Evolutionary conservation across 192 early-diverging fungal species (phyloP).

Genomic region (Gonapodya sp.): DNA sequence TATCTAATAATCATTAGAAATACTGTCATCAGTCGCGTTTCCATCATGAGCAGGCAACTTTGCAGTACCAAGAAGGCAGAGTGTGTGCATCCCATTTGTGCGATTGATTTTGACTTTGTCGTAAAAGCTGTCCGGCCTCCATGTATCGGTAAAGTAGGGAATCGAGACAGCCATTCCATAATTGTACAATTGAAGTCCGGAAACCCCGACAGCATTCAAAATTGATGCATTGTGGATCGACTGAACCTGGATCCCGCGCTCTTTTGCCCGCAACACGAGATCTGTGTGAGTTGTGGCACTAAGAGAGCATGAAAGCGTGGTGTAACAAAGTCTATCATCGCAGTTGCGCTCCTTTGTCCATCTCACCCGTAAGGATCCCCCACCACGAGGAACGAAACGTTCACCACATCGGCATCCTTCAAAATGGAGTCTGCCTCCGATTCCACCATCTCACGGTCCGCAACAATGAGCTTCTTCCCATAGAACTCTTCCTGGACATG

Average conservation of each 20-base stretch:
- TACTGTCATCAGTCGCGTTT: not conserved
- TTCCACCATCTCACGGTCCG: conserved; percentile 97
- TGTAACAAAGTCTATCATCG: not conserved
- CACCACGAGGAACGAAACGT: conserved; percentile 93
- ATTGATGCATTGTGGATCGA: conserved; percentile 99
- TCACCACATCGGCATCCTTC: conserved; percentile 69
- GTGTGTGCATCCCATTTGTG: conserved; percentile 77
- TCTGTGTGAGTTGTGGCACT: conserved; percentile 97
- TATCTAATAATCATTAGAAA: conserved; percentile 45
- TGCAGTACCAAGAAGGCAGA: conserved; percentile 65
- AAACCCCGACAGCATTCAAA: conserved; percentile 95
- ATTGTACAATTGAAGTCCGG: conserved; percentile 93
- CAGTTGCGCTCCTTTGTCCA: not conserved
- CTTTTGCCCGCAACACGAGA: conserved; percentile 84
- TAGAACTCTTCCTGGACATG: conserved; percentile 74
- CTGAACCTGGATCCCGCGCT: conserved; percentile 72
- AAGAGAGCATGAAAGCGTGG: conserved; percentile 6
- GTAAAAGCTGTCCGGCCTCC: conserved; percentile 96
- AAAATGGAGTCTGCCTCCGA: conserved; percentile 82
- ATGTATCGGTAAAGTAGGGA: conserved; percentile 92
- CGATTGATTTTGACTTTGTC: conserved; percentile 83
- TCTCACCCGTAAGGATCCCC: conserved; percentile 87
- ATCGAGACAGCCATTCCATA: conserved; percentile 99
- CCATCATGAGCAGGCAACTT: no score
- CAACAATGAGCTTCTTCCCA: conserved; percentile 71